Percentiles rank a stretch among this genome's conserved stretches.
Evolutionary conservation across 345 rosid species (phyloP).

Genomic region (Lenwebbia sp.): DNA sequence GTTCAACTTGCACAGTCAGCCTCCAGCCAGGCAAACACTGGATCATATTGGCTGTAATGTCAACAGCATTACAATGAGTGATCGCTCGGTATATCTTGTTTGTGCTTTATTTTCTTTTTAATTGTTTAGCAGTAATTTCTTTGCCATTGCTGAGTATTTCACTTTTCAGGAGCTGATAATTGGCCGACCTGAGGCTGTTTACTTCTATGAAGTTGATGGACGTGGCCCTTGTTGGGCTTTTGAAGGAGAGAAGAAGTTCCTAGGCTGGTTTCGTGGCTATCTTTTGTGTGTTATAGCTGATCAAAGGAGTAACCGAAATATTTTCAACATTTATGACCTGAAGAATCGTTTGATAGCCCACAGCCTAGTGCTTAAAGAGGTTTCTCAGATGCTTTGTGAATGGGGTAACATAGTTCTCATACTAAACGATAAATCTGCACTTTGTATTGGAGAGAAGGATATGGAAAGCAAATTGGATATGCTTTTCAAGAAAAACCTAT

Average conservation of each 20-base stretch:
- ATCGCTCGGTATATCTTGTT: slow-evolving; percentile 48
- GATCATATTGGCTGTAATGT: slow-evolving; percentile 76
- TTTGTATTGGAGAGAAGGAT: slow-evolving; percentile 93
- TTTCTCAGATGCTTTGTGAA: slow-evolving; percentile 91
- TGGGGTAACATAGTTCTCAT: slow-evolving; percentile 93
- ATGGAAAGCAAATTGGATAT: slow-evolving; percentile 99
- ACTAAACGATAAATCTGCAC: slow-evolving; percentile 52
- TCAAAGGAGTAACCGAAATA: slow-evolving; percentile 62
- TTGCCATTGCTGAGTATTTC: neutral
- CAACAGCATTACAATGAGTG: slow-evolving; percentile 84
- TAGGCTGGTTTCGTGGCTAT: slow-evolving; percentile 98
- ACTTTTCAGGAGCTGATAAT: slow-evolving; percentile 68
- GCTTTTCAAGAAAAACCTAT: slow-evolving; percentile 94
- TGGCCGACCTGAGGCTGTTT: slow-evolving; percentile 96
- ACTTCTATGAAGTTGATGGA: slow-evolving; percentile 93
- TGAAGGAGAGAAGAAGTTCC: slow-evolving; percentile 88
- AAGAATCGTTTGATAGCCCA: slow-evolving; percentile 88
- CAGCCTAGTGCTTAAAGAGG: slow-evolving; percentile 69
- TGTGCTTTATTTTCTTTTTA: neutral
- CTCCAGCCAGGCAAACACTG: slow-evolving; percentile 59
- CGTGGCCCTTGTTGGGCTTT: slow-evolving; percentile 99
- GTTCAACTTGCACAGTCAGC: slow-evolving; percentile 69
- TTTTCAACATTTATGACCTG: slow-evolving; percentile 82
- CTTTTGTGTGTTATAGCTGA: slow-evolving; percentile 82
- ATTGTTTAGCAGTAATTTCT: neutral